A percentile compares a stretch with the other conserved stretches of the same genome.
phyloP scores from a whole-genome alignment of 2,329 filamentous ascomycete genomes.

The Neonectria magnoliae region DNA sequence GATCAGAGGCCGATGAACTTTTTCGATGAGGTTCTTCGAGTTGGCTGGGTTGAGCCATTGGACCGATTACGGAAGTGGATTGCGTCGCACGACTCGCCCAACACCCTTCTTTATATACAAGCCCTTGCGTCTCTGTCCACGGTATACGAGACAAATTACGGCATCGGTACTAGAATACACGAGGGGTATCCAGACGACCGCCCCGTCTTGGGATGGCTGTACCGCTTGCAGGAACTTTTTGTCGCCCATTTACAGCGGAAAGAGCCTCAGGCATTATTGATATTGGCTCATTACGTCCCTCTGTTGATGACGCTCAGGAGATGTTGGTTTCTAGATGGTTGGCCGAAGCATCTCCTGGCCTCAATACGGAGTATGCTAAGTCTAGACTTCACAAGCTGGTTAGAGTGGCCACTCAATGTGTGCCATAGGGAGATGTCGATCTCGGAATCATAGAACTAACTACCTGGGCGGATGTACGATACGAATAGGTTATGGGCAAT shows the following conservation, averaged over 20 bases:
- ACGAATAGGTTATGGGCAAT: not conserved
- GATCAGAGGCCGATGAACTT: conserved; percentile 34
- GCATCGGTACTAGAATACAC: conserved; percentile 28
- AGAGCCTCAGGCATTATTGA: conserved; percentile 40
- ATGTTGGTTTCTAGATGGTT: conserved; percentile 28
- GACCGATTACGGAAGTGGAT: conserved; percentile 38
- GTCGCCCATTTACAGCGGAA: conserved; percentile 39
- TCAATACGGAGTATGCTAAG: conserved; percentile 33
- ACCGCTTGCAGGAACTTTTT: conserved; percentile 41
- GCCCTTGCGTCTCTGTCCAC: conserved; percentile 35
- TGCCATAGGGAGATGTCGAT: not conserved
- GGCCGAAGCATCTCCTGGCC: conserved; percentile 34
- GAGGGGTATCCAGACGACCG: conserved; percentile 30
- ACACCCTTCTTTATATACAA: conserved; percentile 38
- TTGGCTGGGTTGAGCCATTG: conserved; percentile 37
- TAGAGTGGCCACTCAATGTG: conserved; percentile 37
- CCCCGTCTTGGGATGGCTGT: conserved; percentile 43
- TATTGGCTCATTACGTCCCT: conserved; percentile 39
- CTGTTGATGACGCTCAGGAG: conserved; percentile 22
- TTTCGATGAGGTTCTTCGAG: conserved; percentile 30
- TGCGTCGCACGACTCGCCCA: conserved; percentile 35
- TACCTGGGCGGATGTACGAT: not conserved
- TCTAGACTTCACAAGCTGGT: conserved; percentile 32
- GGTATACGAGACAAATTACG: conserved; percentile 41
- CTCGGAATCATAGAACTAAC: too few species aligned